Evolutionary conservation across 2,329 filamentous ascomycete genomes (phyloP), one percentile per base, ranked within the genome.

Genomic region (Cryphonectria naterciae): DNA sequence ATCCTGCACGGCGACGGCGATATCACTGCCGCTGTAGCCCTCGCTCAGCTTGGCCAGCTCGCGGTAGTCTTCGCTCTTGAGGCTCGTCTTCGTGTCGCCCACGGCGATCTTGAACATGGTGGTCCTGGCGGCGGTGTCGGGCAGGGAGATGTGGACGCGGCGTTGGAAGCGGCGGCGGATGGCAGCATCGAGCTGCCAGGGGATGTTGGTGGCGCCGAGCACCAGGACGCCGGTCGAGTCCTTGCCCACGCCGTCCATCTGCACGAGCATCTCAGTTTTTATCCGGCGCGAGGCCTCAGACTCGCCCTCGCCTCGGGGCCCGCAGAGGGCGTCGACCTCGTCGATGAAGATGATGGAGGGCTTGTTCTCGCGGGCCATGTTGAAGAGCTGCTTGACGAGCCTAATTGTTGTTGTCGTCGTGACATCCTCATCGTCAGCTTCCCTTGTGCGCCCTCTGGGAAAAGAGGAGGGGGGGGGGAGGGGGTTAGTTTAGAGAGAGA

Each of bases 301-400:
- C 84, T 99, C 97, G 79, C 96, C 96, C 86, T 99, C 96, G 74
- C 89, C 89, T 76, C 96, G 90, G 11, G 95, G 95, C 0, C 96
- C 96, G 79, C 96, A 98, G 1, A 99, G 90, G 6, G 96, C 96
- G 80, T 99, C 96, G 74, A 98, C 94, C 82, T 98, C 95, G 80
- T 98, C 95, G 78, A 98, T 98, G 83, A 98, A 98, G 81, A 98
- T 98, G 79, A 99, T 98, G 1, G 95, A 96, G 0, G 96, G 96
- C 77, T 96, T 97, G 82, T 98, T 98, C 80, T 99, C 96, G 80
- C 97, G 91, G 0, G 96, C 96, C 93, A 99, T 98, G 76, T 92
- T 94, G 84, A 99, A 99, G 15, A 99, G 88, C 74, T 97, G 93
- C 79, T 98, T 98, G 70, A 99, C 96, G 76, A 99, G 88, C 78